A percentile compares a stretch with the other conserved stretches of the same genome.
phyloP scores from a whole-genome alignment of 2,329 filamentous ascomycete species.

The Neopestalotiopsis sp. region DNA sequence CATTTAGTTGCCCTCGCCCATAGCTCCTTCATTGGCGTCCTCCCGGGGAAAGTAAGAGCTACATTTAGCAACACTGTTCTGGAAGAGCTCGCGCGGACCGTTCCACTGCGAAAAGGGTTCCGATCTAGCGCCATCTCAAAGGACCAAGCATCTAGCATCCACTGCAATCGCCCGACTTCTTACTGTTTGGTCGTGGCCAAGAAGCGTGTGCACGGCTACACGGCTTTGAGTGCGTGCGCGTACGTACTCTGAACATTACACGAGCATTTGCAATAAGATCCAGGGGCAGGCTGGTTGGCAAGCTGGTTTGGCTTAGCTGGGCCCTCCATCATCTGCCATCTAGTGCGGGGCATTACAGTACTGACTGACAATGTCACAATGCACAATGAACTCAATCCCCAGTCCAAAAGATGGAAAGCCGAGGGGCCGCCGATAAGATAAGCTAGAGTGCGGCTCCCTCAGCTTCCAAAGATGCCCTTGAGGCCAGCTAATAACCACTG shows the following conservation, averaged over 20 bases:
- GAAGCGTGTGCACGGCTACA: neutral
- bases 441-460: neutral
- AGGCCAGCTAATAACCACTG: too few relatives aligned
- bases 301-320: too few relatives aligned
- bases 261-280: neutral
- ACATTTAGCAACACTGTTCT: neutral
- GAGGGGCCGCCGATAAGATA: neutral
- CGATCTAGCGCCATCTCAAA: neutral
- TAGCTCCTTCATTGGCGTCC: neutral
- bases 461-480: neutral
- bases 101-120: neutral
- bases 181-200: neutral
- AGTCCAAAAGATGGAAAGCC: neutral
- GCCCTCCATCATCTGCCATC: neutral
- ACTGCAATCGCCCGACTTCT: neutral
- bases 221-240: neutral
- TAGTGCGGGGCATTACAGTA: neutral
- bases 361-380: too few relatives aligned
- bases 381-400: neutral
- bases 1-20: neutral
- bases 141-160: neutral
- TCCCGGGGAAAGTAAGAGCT: constrained; percentile 1
- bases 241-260: neutral
- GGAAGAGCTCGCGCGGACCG: constrained; percentile 5
- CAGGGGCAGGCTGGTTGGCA: neutral